Base-by-base conservation (phyloP, 106 monocot species). In the Agapanthus africanus region DNA sequence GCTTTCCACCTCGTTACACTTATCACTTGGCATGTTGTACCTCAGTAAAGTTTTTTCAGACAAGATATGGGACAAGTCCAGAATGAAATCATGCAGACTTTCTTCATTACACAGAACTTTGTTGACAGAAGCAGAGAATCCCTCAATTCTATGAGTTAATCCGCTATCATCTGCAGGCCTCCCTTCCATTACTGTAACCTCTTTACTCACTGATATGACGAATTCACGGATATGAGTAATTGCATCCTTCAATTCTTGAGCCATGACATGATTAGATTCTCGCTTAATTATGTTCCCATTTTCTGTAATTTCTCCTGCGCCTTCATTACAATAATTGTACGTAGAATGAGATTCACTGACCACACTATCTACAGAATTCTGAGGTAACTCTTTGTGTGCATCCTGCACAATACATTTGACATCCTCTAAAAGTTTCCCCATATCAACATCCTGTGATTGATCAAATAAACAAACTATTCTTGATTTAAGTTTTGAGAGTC, bases 181-280 rank as follows among this genome's bases (percentile, higher is more conserved):
- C 0, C 63, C 78, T 28, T 71, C 78, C 65, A 74, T 54, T 37
- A 72, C 63, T 16, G 51, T 40, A 18, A 76, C 71, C 63, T 82
- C 79, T 69, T 77, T 85, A 46, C 71, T 75, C 34, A 83, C 46
- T 52, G 69, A 76, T 11, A 70, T 27, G 11, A 90, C 81, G 68
- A 83, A 88, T 41, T 87, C 83, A 44, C 77, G 70, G 66, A 94
- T 83, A 23, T 83, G 66, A 40, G 71, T 78, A 37, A 94, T 71
- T 16, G 95, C 84, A 74, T 28, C 83, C 72, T 69, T 72, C 71
- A 86, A 54, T 49, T 86, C 80, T 71, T 78, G 81, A 62, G 68
- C 66, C 46, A 72, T 65, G 4, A 39, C 39, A 71, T 28, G 40
- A 28, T 79, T 80, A 15, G 15, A 23, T 22, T 72, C 66, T 39